Percentiles rank a stretch among this genome's conserved stretches.
These are phyloP conservation scores for Globisporangium uncinulatum DNA, from an alignment of 352 stramenopile species.

Conservation along the genomic window DNA sequence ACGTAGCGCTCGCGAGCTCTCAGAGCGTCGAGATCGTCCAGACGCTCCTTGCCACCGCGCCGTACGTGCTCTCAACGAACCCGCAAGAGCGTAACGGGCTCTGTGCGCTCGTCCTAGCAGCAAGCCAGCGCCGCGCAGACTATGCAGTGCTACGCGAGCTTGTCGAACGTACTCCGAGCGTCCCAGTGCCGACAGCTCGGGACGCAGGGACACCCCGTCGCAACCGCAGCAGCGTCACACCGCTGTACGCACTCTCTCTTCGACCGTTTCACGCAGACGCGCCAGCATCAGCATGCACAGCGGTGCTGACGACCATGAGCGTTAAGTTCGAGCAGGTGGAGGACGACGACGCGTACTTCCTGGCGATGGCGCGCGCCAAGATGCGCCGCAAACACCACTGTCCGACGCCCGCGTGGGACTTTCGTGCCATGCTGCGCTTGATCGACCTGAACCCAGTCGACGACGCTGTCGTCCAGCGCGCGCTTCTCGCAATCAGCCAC, in stretches of 20 bases:
- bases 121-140: conserved; percentile 21
- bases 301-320: conserved; percentile 23
- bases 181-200: background rate
- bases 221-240: conserved; percentile 23
- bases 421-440: conserved; percentile 40
- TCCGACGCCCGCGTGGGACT: conserved; percentile 38
- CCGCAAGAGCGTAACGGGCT: conserved; percentile 31
- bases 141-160: conserved; percentile 29
- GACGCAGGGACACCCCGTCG: background rate
- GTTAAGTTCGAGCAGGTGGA: conserved; percentile 48
- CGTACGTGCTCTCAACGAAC: conserved; percentile 24
- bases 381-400: conserved; percentile 46
- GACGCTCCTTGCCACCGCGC: conserved; percentile 27
- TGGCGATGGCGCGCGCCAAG: conserved; percentile 50
- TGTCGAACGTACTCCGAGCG: conserved; percentile 29
- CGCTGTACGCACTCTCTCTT: conserved; percentile 42
- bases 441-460: conserved; percentile 59
- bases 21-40: conserved; percentile 17
- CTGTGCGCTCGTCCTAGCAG: conserved; percentile 36
- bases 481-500: conserved; percentile 51
- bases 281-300: background rate
- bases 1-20: conserved; percentile 32
- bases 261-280: conserved; percentile 19
- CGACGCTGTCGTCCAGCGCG: conserved; percentile 49
- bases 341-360: conserved; percentile 48